phyloP scores from a whole-genome alignment of 192 early-diverging fungal genomes.

The Coemansia sp. region DNA sequence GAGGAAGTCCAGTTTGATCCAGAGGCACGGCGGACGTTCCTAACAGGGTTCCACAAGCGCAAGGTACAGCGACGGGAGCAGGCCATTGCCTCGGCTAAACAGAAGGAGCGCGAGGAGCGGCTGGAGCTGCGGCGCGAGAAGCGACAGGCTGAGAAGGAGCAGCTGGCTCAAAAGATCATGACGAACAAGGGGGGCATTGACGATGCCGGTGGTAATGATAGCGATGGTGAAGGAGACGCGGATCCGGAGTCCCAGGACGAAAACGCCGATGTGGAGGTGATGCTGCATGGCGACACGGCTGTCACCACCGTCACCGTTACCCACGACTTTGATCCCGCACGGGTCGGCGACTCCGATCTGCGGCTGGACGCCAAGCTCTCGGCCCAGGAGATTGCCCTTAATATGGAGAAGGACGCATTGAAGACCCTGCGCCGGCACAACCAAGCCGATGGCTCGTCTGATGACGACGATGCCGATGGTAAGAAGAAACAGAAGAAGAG shows the following conservation, averaged over 20 bases:
- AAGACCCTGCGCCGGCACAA: slow-evolving; percentile 3
- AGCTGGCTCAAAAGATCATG: slow-evolving; percentile 56
- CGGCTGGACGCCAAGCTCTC: slow-evolving; percentile 23
- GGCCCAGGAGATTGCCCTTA: slow-evolving; percentile 25
- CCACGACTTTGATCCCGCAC: slow-evolving; percentile 61
- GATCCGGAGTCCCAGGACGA: slow-evolving; percentile 4
- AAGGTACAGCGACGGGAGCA: slow-evolving; percentile 68
- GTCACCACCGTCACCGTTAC: slow-evolving; percentile 74
- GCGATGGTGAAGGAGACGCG: slow-evolving; percentile 21
- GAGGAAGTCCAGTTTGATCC: slow-evolving; percentile 67
- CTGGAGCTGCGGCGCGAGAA: slow-evolving; percentile 54
- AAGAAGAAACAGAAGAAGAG: slow-evolving; percentile 15
- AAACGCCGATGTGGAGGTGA: slow-evolving; percentile 54
- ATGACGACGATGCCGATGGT: slow-evolving; percentile 5
- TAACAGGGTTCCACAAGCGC: slow-evolving; percentile 79
- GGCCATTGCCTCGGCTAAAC: slow-evolving; percentile 53
- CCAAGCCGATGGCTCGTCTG: background rate
- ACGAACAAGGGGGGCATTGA: slow-evolving; percentile 36
- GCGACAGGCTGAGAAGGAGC: slow-evolving; percentile 60
- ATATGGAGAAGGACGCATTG: slow-evolving; percentile 17
- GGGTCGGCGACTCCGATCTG: slow-evolving; percentile 14
- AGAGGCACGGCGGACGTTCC: slow-evolving; percentile 63
- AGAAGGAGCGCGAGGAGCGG: slow-evolving; percentile 59
- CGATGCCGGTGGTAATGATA: slow-evolving; percentile 16
- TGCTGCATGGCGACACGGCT: slow-evolving; percentile 58